Percentiles rank a stretch among this genome's conserved stretches.
phyloP scores from a whole-genome alignment of 345 rosid genomes.

The Cardamine chenopodiifolia region DNA sequence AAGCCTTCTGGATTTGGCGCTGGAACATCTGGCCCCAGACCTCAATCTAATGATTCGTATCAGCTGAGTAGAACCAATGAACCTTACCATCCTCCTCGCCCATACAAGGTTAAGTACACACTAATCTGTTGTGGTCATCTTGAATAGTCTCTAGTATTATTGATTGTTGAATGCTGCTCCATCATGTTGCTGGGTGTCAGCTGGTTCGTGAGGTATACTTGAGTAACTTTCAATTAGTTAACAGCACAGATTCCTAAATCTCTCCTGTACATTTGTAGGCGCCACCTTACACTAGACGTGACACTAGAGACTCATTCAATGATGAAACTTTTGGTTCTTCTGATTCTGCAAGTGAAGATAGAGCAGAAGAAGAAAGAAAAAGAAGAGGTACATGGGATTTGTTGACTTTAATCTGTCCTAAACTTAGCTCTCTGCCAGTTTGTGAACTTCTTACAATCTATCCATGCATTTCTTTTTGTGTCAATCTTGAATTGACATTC shows the following conservation, averaged over 20 bases:
- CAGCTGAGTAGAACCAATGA: constrained; percentile 68
- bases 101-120: constrained; percentile 71
- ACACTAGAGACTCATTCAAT: constrained; percentile 66
- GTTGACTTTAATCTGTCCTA: constrained; percentile 14
- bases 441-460: constrained; percentile 21
- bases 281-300: constrained; percentile 65
- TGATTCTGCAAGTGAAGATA: constrained; percentile 72
- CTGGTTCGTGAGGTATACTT: constrained; percentile 17
- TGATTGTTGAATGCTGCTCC: constrained; percentile 26
- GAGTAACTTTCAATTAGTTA: constrained; percentile 13
- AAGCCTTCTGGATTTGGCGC: constrained; percentile 70
- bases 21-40: constrained; percentile 64
- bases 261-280: constrained; percentile 60
- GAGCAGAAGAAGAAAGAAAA: constrained; percentile 94
- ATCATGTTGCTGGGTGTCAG: constrained; percentile 20
- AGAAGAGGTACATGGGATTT: constrained; percentile 71
- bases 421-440: constrained; percentile 27
- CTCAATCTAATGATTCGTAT: constrained; percentile 65
- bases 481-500: constrained; percentile 29
- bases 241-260: constrained; percentile 19
- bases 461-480: constrained; percentile 22
- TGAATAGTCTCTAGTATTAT: neutral
- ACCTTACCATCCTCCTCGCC: constrained; percentile 96
- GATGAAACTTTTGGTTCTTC: constrained; percentile 97
- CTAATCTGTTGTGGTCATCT: constrained; percentile 28